A percentile compares a stretch with the other conserved stretches of the same genome.
Conservation (phyloP, 139 green algal species). For the Chlamydomonas schloesseri region DNA sequence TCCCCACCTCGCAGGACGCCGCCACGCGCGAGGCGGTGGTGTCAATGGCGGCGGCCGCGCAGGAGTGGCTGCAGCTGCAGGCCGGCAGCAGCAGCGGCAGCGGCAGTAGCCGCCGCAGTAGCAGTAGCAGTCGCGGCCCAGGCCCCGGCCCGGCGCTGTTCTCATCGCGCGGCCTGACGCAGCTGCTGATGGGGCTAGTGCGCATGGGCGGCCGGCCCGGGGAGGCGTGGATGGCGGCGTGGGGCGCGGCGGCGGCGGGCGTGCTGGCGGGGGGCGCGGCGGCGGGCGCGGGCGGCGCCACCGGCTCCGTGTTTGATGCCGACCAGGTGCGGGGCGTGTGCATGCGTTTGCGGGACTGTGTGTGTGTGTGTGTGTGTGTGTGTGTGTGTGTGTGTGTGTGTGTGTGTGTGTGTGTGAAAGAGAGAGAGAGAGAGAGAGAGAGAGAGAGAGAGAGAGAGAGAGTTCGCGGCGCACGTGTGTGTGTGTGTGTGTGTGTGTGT, state of each 20-base stretch:
- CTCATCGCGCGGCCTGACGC: conserved; percentile 9
- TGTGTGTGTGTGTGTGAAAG: no score
- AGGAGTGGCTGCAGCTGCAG: neutral
- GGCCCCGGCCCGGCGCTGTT: conserved; percentile 1
- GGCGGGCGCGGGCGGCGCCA: neutral
- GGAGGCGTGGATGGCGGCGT: conserved; percentile 27
- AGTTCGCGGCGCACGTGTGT: no score
- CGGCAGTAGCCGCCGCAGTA: neutral
- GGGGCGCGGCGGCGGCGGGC: neutral
- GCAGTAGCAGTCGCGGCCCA: neutral
- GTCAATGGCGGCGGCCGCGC: neutral
- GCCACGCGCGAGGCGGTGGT: conserved; percentile 7
- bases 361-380: neutral
- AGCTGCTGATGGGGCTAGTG: conserved; percentile 32
- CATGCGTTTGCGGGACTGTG: neutral
- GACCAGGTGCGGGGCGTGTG: conserved; percentile 18
- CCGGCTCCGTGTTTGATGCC: neutral
- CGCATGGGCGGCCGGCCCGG: conserved; percentile 25
- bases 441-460: no score
- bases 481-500: no score
- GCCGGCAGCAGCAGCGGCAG: neutral
- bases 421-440: no score
- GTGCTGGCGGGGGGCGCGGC: neutral
- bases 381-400: neutral
- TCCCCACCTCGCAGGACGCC: neutral